Evolutionary conservation across 1,284 basidiomycete species (phyloP).

Genomic region (Sanghuangporus sanghuang): DNA sequence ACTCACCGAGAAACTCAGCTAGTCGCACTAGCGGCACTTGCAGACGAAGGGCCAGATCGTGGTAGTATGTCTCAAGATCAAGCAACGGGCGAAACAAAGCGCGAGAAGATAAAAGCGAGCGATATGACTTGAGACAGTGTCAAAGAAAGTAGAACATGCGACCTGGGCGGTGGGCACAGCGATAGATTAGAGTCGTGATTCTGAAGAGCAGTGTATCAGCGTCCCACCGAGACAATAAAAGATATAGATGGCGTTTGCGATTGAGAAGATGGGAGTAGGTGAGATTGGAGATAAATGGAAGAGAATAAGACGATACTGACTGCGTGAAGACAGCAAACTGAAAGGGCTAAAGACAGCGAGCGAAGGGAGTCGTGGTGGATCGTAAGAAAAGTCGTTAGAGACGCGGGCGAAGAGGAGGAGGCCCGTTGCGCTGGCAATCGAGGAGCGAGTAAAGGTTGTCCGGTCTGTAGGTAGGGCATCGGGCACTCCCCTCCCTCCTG

Average conservation of each 20-base stretch:
- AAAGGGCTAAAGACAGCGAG: constrained; percentile 5
- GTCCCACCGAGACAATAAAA: neutral
- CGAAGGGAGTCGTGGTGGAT: constrained; percentile 8
- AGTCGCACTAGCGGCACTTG: neutral
- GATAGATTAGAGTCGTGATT: constrained; percentile 5
- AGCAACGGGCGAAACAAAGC: constrained; percentile 1
- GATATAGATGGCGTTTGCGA: constrained; percentile 1
- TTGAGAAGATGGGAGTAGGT: neutral
- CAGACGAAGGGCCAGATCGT: neutral
- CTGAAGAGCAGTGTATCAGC: neutral
- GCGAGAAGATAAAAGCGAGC: constrained; percentile 6
- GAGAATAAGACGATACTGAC: neutral
- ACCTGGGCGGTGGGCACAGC: constrained; percentile 8
- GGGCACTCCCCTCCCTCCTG: neutral
- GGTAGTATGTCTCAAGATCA: neutral
- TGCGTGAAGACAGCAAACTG: constrained; percentile 5
- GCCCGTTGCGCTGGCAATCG: constrained; percentile 15
- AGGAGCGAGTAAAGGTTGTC: neutral
- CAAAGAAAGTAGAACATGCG: constrained; percentile 13
- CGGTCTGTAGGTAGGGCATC: neutral
- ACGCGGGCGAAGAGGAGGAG: constrained; percentile 2
- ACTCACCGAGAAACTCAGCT: constrained; percentile 1
- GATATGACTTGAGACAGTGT: neutral
- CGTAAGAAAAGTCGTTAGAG: constrained; percentile 16
- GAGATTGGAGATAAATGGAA: constrained; percentile 4